Conservation (phyloP, 2,329 filamentous ascomycete genomes). For the Phialophora chinensis region DNA sequence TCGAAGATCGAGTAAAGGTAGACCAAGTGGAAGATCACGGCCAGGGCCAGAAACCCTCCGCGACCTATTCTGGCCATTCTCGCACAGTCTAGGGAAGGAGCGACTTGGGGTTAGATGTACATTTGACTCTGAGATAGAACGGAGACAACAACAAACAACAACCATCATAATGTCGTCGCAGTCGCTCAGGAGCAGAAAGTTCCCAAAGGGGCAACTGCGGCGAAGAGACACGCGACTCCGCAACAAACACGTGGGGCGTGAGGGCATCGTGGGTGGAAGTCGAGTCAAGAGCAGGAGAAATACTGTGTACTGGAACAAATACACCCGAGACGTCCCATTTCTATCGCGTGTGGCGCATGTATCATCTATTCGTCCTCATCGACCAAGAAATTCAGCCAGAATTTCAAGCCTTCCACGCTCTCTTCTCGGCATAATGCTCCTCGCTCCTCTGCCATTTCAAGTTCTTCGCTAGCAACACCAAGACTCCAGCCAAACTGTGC, state of each 20-base stretch:
- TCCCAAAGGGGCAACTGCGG: conserved; percentile 27
- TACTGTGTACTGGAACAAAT: neutral
- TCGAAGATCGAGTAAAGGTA: conserved; percentile 98
- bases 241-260: conserved; percentile 8
- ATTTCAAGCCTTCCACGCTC: conserved; percentile 85
- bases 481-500: conserved; percentile 96
- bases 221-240: conserved; percentile 6
- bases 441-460: conserved; percentile 95
- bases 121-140: conserved; percentile 14
- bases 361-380: conserved; percentile 33
- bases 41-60: conserved; percentile 83
- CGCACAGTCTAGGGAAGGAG: conserved; percentile 31
- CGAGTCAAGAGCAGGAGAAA: neutral
- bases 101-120: conserved; percentile 37
- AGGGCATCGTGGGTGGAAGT: conserved; percentile 3
- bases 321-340: neutral
- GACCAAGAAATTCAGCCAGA: conserved; percentile 78
- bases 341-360: neutral
- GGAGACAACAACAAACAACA: neutral
- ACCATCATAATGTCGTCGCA: neutral
- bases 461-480: conserved; percentile 90
- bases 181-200: conserved; percentile 12
- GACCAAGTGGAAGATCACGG: conserved; percentile 88
- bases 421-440: conserved; percentile 90
- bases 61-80: conserved; percentile 65